Evolutionary conservation across 1,139 yeast species (phyloP), one percentile per base, ranked within the genome.

Genomic region (Magnusiomyces fungicola): DNA sequence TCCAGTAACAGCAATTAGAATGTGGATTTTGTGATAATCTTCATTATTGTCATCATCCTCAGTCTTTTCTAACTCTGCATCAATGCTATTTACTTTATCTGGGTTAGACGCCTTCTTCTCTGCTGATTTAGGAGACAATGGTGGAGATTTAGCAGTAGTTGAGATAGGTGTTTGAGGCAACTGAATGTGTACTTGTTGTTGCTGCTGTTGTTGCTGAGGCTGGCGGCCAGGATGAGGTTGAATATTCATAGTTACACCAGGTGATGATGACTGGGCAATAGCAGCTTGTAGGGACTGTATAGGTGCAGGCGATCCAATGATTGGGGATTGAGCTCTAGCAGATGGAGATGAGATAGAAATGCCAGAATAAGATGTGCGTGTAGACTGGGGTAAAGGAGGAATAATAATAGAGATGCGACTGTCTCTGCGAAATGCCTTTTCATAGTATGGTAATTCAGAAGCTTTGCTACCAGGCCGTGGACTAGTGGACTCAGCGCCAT

Each of bases 1-100:
- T 0, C 98, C 99, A 1, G 97, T 88, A 33, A 95, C 95, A 19
- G 95, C 97, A 41, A 92, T 72, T 50, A 92, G 71, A 39, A 92
- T 82, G 66, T 92, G 97, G 51, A 87, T 74, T 62, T 89, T 89
- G 37, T 81, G 55, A 32, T 49, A 49, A 19, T 55, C 56, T 36
- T 45, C 50, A 9, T 44, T 42, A 14, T 3, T 19, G 25, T 25
- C 36, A n/a, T n/a, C n/a, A n/a, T n/a, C n/a, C n/a, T n/a, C n/a
- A n/a, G n/a, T n/a, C n/a, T n/a, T n/a, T n/a, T n/a, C n/a, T n/a
- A n/a, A n/a, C n/a, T n/a, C n/a, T n/a, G n/a, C n/a, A n/a, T n/a
- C n/a, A n/a, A n/a, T n/a, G n/a, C n/a, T n/a, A n/a, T n/a, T n/a
- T n/a, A n/a, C n/a, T n/a, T n/a, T n/a, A n/a, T n/a, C n/a, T n/a